Base-by-base conservation (phyloP, 306 rosid genomes). In the Quercus bicolor region DNA sequence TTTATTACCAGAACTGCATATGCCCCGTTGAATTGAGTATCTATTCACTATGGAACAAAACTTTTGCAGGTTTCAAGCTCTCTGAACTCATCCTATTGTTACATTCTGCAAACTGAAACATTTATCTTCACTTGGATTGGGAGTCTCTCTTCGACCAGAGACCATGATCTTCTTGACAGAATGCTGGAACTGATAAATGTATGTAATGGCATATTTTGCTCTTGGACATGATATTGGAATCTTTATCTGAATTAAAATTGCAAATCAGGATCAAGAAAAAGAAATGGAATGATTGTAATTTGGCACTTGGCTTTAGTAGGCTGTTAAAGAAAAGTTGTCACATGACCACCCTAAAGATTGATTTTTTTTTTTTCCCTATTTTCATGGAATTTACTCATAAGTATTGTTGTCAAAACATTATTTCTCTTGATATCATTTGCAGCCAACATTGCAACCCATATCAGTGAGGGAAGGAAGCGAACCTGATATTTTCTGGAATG, bases 401-500 rank as follows among this genome's bases (percentile, higher is more conserved):
- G 53, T 11, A 19, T 56, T 60, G 18, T n/a, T 31, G 11, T 56
- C 11, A 19, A 18, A 77, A 66, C 29, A 75, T 43, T 26, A 80
- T 77, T 57, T 72, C 34, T 29, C 70, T 83, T 70, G 62, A 60
- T 77, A 69, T 75, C 34, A 68, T 64, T 85, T 82, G 84, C 88
- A 94, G 98, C 88, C 97, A 71, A 86, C 90, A 75, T 84, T 88
- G 94, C 95, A 80, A 83, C 91, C 97, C 51, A 68, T 79, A 62
- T 92, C 97, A 70, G 90, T 92, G 83, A 92, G 97, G 89, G 97
- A 94, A 89, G 98, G 98, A 80, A 91, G 84, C 18, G 98, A 94
- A 81, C 92, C 94, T 48, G 97, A 92, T 82, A 69, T 4, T 73
- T 94, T 94, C 85, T 94, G 97, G 97, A 86, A 81, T 48, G 81